phyloP scores from a whole-genome alignment of 192 early-diverging fungal species.

The Piromyces finnis region DNA sequence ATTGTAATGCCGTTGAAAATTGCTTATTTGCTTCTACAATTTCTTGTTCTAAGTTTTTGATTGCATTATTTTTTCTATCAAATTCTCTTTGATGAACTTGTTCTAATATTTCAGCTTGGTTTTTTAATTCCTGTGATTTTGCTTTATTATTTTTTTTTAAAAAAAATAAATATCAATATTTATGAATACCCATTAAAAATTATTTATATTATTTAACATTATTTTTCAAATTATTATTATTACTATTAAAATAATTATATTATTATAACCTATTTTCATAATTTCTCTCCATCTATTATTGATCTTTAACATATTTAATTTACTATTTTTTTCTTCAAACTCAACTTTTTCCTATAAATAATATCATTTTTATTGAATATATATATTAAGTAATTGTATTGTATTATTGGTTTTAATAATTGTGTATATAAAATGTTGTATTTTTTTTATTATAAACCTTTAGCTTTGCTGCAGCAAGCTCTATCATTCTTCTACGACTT shows the following conservation, averaged over 20 bases:
- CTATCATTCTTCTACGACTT: conserved; percentile 15
- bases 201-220: neutral
- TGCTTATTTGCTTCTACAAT: conserved; percentile 33
- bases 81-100: conserved; percentile 29
- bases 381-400: no score
- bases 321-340: conserved; percentile 28
- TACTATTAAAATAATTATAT: neutral
- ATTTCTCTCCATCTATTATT: conserved; percentile 37
- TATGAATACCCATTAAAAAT: neutral
- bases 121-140: conserved; percentile 17
- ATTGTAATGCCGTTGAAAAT: conserved; percentile 22
- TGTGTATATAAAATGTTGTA: no score
- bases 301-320: conserved; percentile 33
- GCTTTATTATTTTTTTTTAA: no score
- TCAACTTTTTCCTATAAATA: conserved; percentile 16
- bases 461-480: neutral
- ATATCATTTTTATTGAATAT: no score
- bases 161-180: neutral
- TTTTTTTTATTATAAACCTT: neutral
- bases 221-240: neutral
- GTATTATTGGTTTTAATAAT: neutral
- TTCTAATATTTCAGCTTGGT: conserved; percentile 17
- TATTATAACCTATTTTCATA: conserved; percentile 27
- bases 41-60: conserved; percentile 14
- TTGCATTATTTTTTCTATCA: conserved; percentile 19